Evolutionary conservation across 2,329 filamentous ascomycete genomes (phyloP), one percentile per base, ranked within the genome.

Genomic region (Penicillium sp.): DNA sequence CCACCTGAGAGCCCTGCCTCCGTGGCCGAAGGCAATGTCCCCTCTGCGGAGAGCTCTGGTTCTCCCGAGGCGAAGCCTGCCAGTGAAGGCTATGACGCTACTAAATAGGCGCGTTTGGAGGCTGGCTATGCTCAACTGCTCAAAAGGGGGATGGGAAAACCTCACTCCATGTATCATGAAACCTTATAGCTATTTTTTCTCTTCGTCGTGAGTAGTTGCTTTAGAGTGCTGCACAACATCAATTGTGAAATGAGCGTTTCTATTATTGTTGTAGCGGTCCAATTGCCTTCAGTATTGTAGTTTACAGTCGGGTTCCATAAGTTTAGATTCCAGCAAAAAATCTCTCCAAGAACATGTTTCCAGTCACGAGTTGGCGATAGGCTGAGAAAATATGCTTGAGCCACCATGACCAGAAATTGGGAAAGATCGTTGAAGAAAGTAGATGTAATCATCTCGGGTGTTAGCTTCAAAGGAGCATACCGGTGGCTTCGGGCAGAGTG

Each of bases 81-180:
- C 31, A 82, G 79, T 51, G 80, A 82, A 61, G 78, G 73, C 10
- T 76, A 79, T 57, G 79, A 81, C 63, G 80, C 79, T 14, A 82
- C 80, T 57, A 69, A 75, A 61, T 73, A 64, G 51, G 41, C 59
- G 48, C 48, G 59, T 41, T 53, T 39, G 55, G 49, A 43, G 47
- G 38, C 28, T 49, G 54, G 55, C 28, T 34, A 48, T 39, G 38
- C 31, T 58, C 25, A 38, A 52, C 48, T 50, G 53, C 28, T 25
- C 4, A 25, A 43, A 48, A 34, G 47, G 53, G 41, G 38, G 51
- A 35, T 7, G 20, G 37, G 17, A 57, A 58, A 58, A 47, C 58
- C 56, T 55, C 54, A 53, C 34, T 59, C 60, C 57, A 64, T 66
- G 62, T 67, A 66, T 66, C 61, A 64, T 65, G 62, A 64, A 60